phyloP scores from a whole-genome alignment of 2,329 filamentous ascomycete genomes.

The Curvularia spicifera region DNA sequence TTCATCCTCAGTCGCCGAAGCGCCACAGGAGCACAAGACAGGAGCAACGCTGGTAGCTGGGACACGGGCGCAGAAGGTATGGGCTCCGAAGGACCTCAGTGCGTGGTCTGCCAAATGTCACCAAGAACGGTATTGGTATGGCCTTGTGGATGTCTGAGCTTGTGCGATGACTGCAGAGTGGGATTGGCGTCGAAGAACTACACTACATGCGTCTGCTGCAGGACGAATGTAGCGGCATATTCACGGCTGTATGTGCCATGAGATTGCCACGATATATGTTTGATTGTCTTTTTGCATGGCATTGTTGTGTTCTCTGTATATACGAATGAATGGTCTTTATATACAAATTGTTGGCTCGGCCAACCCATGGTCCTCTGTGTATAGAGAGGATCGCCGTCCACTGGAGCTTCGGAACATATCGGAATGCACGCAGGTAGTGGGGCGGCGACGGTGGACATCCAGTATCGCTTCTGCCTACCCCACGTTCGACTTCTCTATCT shows the following conservation, averaged over 20 bases:
- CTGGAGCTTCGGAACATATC: constrained; percentile 11
- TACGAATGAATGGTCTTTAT: constrained; percentile 1
- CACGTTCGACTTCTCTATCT: constrained; percentile 18
- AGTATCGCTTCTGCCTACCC: constrained; percentile 13
- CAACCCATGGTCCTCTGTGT: background rate
- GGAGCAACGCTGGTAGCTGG: constrained; percentile 60
- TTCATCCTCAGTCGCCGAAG: constrained; percentile 63
- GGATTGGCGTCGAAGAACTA: constrained; percentile 97
- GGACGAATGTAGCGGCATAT: constrained; percentile 86
- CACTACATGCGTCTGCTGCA: constrained; percentile 92
- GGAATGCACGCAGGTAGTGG: constrained; percentile 10
- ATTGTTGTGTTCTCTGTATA: constrained; percentile 4
- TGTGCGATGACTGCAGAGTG: constrained; percentile 94
- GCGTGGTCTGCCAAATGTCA: constrained; percentile 90
- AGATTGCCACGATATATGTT: background rate
- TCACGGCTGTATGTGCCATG: constrained; percentile 88
- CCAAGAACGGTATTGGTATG: constrained; percentile 90
- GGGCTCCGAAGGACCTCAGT: constrained; percentile 78
- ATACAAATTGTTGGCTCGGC: background rate
- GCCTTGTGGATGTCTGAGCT: constrained; percentile 92
- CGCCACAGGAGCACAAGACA: constrained; percentile 43
- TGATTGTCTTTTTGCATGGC: background rate
- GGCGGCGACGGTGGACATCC: constrained; percentile 2
- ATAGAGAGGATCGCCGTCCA: background rate
- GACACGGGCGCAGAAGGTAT: constrained; percentile 74